phyloP scores from a whole-genome alignment of 108 stramenopile species.

The Skeletonema costatum region DNA sequence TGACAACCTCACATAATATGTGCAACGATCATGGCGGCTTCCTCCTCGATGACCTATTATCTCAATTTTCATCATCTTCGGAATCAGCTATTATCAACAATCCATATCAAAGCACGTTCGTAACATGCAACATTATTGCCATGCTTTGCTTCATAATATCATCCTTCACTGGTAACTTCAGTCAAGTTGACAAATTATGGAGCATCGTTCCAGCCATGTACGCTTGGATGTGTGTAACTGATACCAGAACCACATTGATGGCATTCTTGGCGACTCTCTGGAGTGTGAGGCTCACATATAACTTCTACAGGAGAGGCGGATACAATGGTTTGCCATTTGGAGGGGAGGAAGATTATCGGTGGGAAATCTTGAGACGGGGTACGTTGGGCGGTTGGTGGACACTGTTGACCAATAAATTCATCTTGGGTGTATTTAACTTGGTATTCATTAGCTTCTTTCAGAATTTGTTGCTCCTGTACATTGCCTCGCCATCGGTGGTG shows the following conservation, averaged over 20 bases:
- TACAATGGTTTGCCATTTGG: slow-evolving; percentile 61
- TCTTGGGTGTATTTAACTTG: slow-evolving; percentile 71
- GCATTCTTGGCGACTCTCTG: slow-evolving; percentile 66
- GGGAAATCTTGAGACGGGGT: slow-evolving; percentile 59
- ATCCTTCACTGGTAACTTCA: slow-evolving; percentile 54
- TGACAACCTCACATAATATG: not conserved
- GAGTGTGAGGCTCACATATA: slow-evolving; percentile 73
- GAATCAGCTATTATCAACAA: not conserved
- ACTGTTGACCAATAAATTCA: slow-evolving; percentile 44
- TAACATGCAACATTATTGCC: slow-evolving; percentile 21
- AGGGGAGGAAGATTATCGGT: slow-evolving; percentile 85
- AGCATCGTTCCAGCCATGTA: slow-evolving; percentile 69
- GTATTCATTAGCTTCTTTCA: slow-evolving; percentile 72
- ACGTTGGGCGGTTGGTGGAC: slow-evolving; percentile 36
- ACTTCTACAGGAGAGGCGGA: slow-evolving; percentile 79
- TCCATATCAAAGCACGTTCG: slow-evolving; percentile 31
- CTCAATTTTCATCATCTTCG: not conserved
- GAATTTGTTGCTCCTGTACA: slow-evolving; percentile 65
- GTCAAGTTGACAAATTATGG: slow-evolving; percentile 82
- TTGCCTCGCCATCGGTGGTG: slow-evolving; percentile 65
- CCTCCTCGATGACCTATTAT: not conserved
- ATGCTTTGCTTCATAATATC: slow-evolving; percentile 49
- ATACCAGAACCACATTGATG: slow-evolving; percentile 61
- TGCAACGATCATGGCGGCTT: not conserved
- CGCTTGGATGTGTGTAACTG: slow-evolving; percentile 63